Evolutionary conservation across 2,329 filamentous ascomycete genomes (phyloP), one percentile per base, ranked within the genome.

Genomic region (Septoria petroselini): DNA sequence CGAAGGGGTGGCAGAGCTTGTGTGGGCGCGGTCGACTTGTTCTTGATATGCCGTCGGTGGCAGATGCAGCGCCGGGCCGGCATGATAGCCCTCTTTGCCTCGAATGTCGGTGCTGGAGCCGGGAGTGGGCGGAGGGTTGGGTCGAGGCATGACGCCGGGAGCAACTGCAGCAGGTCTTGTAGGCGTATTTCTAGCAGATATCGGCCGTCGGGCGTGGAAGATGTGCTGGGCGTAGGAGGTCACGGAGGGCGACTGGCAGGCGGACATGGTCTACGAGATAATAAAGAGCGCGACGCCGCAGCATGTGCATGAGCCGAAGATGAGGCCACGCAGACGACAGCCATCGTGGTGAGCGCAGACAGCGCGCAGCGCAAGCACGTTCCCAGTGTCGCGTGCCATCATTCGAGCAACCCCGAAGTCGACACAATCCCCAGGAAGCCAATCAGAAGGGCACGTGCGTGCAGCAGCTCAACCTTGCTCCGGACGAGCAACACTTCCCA

Each of bases 51-150:
- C 88, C 11, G 88, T 86, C 12, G 88, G 88, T 4, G 88, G 88
- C 9, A 94, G 76, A 60, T 86, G 79, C 66, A 93, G 90, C 43
- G 82, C 76, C 55, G 82, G 74, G 61, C 89, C 86, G 18, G 86
- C 73, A 31, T 77, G 74, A 33, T 76, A 71, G 38, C 84, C 76
- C 53, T 82, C 81, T 69, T 88, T 82, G 57, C 82, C 84, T 49
- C 81, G 80, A 66, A 93, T 87, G 65, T 93, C 88, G 42, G 85
- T 85, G 27, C 87, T 91, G 8, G 87, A 86, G 44, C 82, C 83
- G 33, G 88, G 89, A 41, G 88, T 94, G 35, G 84, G 87, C 37
- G 85, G 88, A 46, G 83, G 75, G 48, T 73, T 75, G 37, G 79
- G 76, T 51, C 78, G 82, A 67, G 85, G 81, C 86, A 90, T 90